Conservation (phyloP, 1,284 basidiomycete genomes). For the Trametes hirsuta region DNA sequence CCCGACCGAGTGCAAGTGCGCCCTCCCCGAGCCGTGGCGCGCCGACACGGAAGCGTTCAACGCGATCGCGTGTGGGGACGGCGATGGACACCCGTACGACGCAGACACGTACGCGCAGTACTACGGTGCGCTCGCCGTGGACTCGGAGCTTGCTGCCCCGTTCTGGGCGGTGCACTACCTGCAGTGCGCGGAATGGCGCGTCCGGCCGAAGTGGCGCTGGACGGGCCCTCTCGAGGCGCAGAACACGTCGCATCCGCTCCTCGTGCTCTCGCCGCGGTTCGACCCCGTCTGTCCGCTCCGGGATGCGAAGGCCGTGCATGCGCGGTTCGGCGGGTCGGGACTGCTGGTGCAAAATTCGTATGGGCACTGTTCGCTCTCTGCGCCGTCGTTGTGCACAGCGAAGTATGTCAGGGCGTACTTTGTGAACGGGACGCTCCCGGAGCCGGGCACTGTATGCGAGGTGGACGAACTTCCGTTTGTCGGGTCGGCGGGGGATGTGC, state of each 20-base stretch:
- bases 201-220: slow-evolving; percentile 23
- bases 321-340: slow-evolving; percentile 22
- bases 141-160: slow-evolving; percentile 37
- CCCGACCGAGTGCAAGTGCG: slow-evolving; percentile 33
- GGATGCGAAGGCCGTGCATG: slow-evolving; percentile 21
- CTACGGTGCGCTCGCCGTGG: slow-evolving; percentile 38
- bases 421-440: slow-evolving; percentile 43
- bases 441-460: slow-evolving; percentile 44
- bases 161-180: slow-evolving; percentile 17
- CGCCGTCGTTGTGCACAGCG: slow-evolving; percentile 48
- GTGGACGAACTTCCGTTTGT: slow-evolving; percentile 25
- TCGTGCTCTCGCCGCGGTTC: slow-evolving; percentile 23
- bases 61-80: slow-evolving; percentile 46
- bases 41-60: slow-evolving; percentile 33
- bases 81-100: slow-evolving; percentile 33
- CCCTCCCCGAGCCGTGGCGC: slow-evolving; percentile 14
- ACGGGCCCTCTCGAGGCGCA: slow-evolving; percentile 23
- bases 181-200: slow-evolving; percentile 20
- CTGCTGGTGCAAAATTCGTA: slow-evolving; percentile 25
- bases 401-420: slow-evolving; percentile 47
- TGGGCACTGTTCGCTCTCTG: slow-evolving; percentile 47
- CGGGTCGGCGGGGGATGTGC: slow-evolving; percentile 5
- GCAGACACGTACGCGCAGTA: slow-evolving; percentile 1
- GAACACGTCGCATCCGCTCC: slow-evolving; percentile 34
- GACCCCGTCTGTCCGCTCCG: slow-evolving; percentile 26